A percentile compares a stretch with the other conserved stretches of the same genome.
Evolutionary conservation across 2,329 filamentous ascomycete genomes (phyloP).

Genomic region (Botrytis porri): DNA sequence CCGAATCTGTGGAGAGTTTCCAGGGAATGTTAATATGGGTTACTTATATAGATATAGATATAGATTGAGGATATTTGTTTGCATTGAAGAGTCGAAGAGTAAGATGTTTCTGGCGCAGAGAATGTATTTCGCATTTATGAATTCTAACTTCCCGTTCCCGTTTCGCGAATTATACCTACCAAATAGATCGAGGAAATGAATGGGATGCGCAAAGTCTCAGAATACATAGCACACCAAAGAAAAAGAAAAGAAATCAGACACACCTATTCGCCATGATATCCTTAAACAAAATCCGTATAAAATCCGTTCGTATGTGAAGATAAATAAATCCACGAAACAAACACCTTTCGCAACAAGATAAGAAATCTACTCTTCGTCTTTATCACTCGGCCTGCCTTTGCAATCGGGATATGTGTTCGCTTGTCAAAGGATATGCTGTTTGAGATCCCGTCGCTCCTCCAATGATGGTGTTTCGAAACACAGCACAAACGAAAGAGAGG

Average conservation of each 20-base stretch:
- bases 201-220: background rate
- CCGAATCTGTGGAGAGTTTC: conserved; percentile 54
- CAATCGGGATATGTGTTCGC: conserved; percentile 8
- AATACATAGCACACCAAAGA: background rate
- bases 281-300: background rate
- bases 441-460: background rate
- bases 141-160: background rate
- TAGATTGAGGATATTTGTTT: background rate
- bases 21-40: background rate
- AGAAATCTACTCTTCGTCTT: background rate
- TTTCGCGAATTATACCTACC: background rate
- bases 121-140: background rate
- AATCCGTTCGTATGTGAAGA: background rate
- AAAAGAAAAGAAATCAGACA: background rate
- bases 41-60: background rate
- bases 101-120: background rate
- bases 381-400: background rate
- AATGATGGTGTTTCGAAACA: conserved; percentile 1
- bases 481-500: background rate
- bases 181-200: background rate
- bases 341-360: background rate
- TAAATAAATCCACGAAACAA: background rate
- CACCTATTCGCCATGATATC: conserved; percentile 6
- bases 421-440: conserved; percentile 6
- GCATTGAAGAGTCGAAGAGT: background rate